Percentiles rank a stretch among this genome's conserved stretches.
phyloP scores from a whole-genome alignment of 2,329 filamentous ascomycete genomes.

The Penicillium sp. region DNA sequence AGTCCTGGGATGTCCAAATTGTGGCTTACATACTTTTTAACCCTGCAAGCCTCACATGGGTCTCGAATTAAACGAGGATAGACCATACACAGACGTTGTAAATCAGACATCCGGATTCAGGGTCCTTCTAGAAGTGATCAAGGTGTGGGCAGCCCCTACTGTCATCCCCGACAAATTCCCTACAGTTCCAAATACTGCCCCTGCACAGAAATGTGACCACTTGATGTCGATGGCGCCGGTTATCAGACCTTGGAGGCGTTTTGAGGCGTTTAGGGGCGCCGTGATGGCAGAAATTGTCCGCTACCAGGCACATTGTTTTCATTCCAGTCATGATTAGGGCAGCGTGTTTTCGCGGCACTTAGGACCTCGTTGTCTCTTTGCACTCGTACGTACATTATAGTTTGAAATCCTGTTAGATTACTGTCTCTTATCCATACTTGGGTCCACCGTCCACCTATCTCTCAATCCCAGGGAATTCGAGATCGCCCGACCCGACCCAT shows the following conservation, averaged over 20 bases:
- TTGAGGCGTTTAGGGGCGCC: background rate
- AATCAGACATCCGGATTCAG: background rate
- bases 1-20: background rate
- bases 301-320: background rate
- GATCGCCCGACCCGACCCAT: background rate
- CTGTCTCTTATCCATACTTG: background rate
- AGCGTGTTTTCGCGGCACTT: no score
- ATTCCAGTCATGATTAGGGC: no score
- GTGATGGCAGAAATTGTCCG: background rate
- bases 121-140: conserved; percentile 2
- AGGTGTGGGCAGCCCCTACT: background rate
- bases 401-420: background rate
- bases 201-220: background rate
- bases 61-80: background rate
- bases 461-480: background rate
- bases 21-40: background rate
- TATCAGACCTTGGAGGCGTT: background rate
- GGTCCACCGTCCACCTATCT: background rate
- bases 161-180: background rate
- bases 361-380: background rate
- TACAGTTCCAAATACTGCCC: background rate
- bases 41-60: background rate
- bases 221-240: background rate
- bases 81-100: background rate
- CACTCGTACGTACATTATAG: background rate